Conservation (phyloP, 106 monocot species). For the Allium sativum region DNA sequence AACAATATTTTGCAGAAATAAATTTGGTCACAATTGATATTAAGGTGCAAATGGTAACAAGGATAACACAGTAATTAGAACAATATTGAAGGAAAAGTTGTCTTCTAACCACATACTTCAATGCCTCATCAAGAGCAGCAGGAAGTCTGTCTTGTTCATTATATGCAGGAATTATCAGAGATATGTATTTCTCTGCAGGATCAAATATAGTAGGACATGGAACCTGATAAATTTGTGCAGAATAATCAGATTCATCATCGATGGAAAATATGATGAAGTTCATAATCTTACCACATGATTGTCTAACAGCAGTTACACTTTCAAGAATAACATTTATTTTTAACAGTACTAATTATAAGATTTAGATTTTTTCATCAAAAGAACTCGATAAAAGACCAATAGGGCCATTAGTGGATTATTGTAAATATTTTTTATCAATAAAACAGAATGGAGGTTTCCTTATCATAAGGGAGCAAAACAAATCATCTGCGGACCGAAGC, state of each 20-base stretch:
- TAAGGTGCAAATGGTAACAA: too few species aligned
- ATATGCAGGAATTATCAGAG: constrained; percentile 85
- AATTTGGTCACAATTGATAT: too few species aligned
- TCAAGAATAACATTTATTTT: neutral
- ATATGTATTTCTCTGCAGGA: constrained; percentile 91
- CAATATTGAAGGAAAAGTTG: neutral
- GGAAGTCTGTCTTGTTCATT: constrained; percentile 95
- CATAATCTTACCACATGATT: neutral
- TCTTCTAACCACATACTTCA: constrained; percentile 47
- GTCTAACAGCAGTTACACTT: neutral
- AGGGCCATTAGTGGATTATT: too few species aligned
- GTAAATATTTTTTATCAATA: too few species aligned
- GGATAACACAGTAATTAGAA: too few species aligned
- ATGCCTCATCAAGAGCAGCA: constrained; percentile 61
- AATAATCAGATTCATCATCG: neutral
- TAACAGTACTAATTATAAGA: too few species aligned
- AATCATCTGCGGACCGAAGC: too few species aligned
- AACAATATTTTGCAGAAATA: too few species aligned
- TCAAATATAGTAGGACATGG: constrained; percentile 89
- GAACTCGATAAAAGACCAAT: too few species aligned
- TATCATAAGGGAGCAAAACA: too few species aligned
- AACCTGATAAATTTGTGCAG: constrained; percentile 33
- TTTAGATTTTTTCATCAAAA: too few species aligned
- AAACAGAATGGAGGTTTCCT: too few species aligned
- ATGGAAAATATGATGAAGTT: neutral